phyloP scores from a whole-genome alignment of 2,329 filamentous ascomycete species.

The Waltergamsia citrina region DNA sequence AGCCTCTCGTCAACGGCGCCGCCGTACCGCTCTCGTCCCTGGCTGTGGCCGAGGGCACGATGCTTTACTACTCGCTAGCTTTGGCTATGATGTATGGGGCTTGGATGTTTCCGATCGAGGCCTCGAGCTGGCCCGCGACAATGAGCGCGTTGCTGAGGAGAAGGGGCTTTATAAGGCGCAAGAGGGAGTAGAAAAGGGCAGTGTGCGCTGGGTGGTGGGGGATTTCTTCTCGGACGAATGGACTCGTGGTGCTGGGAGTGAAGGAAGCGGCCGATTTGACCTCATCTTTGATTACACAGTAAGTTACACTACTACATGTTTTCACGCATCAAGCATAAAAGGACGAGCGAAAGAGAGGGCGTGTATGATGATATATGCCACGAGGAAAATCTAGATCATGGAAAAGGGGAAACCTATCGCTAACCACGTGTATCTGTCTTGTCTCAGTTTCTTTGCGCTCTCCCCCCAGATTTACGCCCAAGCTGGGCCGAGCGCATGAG shows the following conservation, averaged over 20 bases:
- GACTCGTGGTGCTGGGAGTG: constrained; percentile 29
- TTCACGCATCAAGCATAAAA: too few species aligned
- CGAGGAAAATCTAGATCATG: too few species aligned
- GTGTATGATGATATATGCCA: too few species aligned
- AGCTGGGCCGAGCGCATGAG: constrained; percentile 44
- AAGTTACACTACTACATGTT: constrained; percentile 12
- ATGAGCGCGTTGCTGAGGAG: constrained; percentile 26
- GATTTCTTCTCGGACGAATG: constrained; percentile 61
- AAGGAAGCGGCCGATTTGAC: constrained; percentile 47
- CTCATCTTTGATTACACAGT: constrained; percentile 57
- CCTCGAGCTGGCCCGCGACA: constrained; percentile 33
- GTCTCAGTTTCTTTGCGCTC: constrained; percentile 53
- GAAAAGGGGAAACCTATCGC: too few species aligned
- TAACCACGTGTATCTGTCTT: too few species aligned
- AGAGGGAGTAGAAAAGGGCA: constrained; percentile 31
- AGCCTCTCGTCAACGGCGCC: constrained; percentile 15
- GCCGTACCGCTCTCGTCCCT: constrained; percentile 55
- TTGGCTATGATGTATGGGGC: constrained; percentile 70
- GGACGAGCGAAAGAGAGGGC: too few species aligned
- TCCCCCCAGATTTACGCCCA: constrained; percentile 42
- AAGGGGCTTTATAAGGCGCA: constrained; percentile 27
- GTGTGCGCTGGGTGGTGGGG: constrained; percentile 44
- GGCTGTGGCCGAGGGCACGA: constrained; percentile 80
- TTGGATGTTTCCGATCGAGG: constrained; percentile 53
- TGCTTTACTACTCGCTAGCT: constrained; percentile 61